Conservation (phyloP, 768 basidiomycete species). For the Asterophora lycoperdoides region DNA sequence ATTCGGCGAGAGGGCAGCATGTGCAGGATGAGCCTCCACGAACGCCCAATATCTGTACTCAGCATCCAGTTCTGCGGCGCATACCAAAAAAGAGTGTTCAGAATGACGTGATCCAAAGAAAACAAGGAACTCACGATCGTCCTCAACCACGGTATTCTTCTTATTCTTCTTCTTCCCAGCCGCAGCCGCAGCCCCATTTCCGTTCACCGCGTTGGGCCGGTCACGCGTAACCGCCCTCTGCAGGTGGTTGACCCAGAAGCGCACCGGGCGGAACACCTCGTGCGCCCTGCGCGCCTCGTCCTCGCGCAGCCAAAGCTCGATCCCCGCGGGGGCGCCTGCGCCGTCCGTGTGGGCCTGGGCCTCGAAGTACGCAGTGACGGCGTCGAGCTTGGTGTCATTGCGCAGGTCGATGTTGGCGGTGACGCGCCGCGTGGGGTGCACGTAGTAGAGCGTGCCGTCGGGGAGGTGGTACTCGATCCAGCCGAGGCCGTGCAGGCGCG, state of each 20-base stretch:
- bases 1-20: conserved; percentile 49
- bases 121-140: conserved; percentile 40
- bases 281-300: conserved; percentile 20
- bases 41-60: conserved; percentile 83
- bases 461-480: conserved; percentile 79
- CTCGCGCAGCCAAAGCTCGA: conserved; percentile 65
- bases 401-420: conserved; percentile 73
- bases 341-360: conserved; percentile 24
- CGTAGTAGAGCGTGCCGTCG: conserved; percentile 66
- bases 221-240: conserved; percentile 48
- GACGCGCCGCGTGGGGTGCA: conserved; percentile 54
- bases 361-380: conserved; percentile 46
- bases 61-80: conserved; percentile 69
- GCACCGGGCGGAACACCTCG: conserved; percentile 31
- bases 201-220: conserved; percentile 31
- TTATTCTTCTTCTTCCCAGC: conserved; percentile 17
- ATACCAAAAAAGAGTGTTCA: not conserved
- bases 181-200: no score
- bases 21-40: conserved; percentile 75
- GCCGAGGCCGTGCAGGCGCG: conserved; percentile 50
- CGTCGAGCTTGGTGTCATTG: conserved; percentile 43
- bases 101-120: not conserved
- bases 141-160: conserved; percentile 23
- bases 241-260: conserved; percentile 66
- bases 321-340: conserved; percentile 28